Evolutionary conservation across 2,329 filamentous ascomycete species (phyloP), one percentile per base, ranked within the genome.

Genomic region (Trichoderma polysporum): DNA sequence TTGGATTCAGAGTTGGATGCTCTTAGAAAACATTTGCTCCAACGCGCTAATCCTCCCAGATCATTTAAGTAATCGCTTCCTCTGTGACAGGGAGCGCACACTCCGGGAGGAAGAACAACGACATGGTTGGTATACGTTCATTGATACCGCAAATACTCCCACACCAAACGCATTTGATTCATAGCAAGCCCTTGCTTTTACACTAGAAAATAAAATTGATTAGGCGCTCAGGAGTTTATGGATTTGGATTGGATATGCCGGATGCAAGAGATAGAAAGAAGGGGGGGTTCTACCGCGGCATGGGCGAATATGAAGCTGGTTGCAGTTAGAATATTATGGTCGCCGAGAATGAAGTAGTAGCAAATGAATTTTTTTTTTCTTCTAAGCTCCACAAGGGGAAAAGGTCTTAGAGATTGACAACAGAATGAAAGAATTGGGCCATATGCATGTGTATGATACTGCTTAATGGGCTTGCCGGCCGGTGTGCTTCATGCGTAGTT

Each of bases 21-120:
- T 7, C 66, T 68, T 19, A 35, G 66, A 53, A 68, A 65, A 53
- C 60, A 68, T 17, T 25, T 68, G 13, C 45, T 68, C 31, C 66
- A 68, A 22, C 60, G 66, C 2, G 66, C 66, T 39, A 65, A 65
- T 25, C 41, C 33, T 49, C 52, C 60, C 19, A 63, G 49, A 22
- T 31, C 60, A 25, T 53, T 45, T 22, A 35, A 49, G 13, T 63
- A 22, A 37, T 10, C 25, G 29, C 6, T n/a, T 10, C 4, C 17
- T 5, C 25, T 53, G 15, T n/a, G 49, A 45, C 45, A 31, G 31
- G 27, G 25, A 45, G 15, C 37, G 27, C 25, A n/a, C 2, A 41
- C 52, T 31, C 33, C 31, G 29, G 27, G 5, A 19, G 15, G 4
- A 39, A 27, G 35, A 17, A n/a, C n/a, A 19, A 22, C 33, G 53